Base-by-base conservation (phyloP, 495 filamentous ascomycete genomes). In the Neurospora sp. region DNA sequence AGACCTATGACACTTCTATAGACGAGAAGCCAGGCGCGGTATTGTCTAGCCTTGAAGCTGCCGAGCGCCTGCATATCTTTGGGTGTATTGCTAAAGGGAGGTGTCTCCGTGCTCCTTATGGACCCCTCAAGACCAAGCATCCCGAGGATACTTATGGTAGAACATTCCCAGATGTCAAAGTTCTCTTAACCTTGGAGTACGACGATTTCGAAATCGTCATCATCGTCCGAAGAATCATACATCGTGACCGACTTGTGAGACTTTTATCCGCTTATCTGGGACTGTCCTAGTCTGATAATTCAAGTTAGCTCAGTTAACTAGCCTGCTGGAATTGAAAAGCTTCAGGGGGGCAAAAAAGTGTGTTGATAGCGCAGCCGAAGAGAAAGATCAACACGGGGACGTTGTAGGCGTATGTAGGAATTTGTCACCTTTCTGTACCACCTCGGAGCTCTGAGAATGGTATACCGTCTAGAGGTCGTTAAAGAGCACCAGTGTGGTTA, bases 21-120 rank as follows among this genome's bases (percentile, higher is more conserved):
- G 14, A 61, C 5, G 6, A 35, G 22, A 3, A 0, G 1, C 53
- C 14, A 61, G 7, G 53, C 53, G 12, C 0, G 2, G 0, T 0
- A 35, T 9, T 18, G 18, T 18, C 53, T 61, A 14, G 7, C 1
- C 6, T 16, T 18, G 53, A 61, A 61, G 1, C 6, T 0, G 14
- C 6, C 3, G 53, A 61, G 53, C 27, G 1, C 27, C 4, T 61
- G 0, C 14, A 35, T 35, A 3, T 3, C 27, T 61, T 35, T 3
- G 7, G 53, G 27, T 6, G 53, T 61, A 9, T 35, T 18, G 1
- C 27, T 14, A 35, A 61, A 2, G 53, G 53, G 53, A 16, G 53
- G 53, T 61, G 22, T 61, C 27, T 61, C 53, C 12, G 53, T 61
- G 7, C 53, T 27, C 53, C 27, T 35, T 0, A 61, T 16, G 27